phyloP scores from a whole-genome alignment of 1,139 yeast species.

The Kodamaea ohmeri region DNA sequence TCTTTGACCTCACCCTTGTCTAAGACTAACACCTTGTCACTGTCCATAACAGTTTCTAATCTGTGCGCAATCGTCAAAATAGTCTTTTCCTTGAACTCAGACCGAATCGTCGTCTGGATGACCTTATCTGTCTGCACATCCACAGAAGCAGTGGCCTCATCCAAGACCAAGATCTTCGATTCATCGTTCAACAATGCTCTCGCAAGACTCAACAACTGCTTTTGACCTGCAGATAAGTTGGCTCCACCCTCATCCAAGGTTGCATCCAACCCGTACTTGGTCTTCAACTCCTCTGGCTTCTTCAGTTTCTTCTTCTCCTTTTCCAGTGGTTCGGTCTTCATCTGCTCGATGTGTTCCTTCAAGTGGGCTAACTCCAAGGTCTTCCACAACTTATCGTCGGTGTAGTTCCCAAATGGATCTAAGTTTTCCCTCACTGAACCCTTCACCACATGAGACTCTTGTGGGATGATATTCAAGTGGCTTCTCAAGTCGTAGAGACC shows the following conservation, averaged over 20 bases:
- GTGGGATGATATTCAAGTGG: slow-evolving; percentile 31
- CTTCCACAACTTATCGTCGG: slow-evolving; percentile 28
- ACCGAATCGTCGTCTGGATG: slow-evolving; percentile 25
- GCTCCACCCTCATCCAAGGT: slow-evolving; percentile 20
- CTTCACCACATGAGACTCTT: slow-evolving; percentile 30
- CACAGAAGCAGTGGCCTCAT: slow-evolving; percentile 29
- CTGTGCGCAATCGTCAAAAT: slow-evolving; percentile 28
- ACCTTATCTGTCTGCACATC: slow-evolving; percentile 29
- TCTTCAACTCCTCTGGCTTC: slow-evolving; percentile 16
- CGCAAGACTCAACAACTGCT: slow-evolving; percentile 23
- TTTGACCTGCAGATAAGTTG: slow-evolving; percentile 24
- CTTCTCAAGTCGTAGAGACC: slow-evolving; percentile 30
- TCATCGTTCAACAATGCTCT: slow-evolving; percentile 21
- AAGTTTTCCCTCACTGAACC: slow-evolving; percentile 30
- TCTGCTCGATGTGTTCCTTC: slow-evolving; percentile 26
- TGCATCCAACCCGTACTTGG: slow-evolving; percentile 19
- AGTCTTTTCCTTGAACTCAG: slow-evolving; percentile 24
- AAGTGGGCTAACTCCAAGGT: slow-evolving; percentile 30
- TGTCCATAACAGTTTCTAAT: slow-evolving; percentile 27
- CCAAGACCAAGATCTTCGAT: slow-evolving; percentile 23
- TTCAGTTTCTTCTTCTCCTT: slow-evolving; percentile 18
- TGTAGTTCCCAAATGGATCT: slow-evolving; percentile 26
- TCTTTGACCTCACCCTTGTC: slow-evolving; percentile 24
- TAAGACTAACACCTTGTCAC: slow-evolving; percentile 26
- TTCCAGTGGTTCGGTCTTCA: slow-evolving; percentile 26